Base-by-base conservation (phyloP, 257 asterid species). In the Vinca minor region DNA sequence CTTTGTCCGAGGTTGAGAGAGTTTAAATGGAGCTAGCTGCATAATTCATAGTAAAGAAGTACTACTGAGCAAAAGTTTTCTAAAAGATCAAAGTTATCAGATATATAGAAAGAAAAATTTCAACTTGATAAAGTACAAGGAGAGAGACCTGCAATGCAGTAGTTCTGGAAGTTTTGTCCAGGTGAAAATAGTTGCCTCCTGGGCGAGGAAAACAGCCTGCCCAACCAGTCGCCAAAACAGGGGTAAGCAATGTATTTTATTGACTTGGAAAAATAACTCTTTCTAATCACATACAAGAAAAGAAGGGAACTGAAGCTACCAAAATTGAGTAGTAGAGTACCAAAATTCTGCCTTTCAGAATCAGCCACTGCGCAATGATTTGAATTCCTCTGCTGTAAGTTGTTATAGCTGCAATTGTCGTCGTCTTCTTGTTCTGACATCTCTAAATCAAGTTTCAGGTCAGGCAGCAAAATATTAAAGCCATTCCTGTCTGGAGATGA, bases 1-100 rank as follows among this genome's bases (percentile, higher is more conserved):
- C 81, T 64, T 83, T 39, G 71, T 68, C 20, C 78, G 81, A 67
- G 83, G 79, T 62, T 61, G 65, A 18, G 82, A 76, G 64, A 72
- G 66, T 65, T 68, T 68, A 66, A 79, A 85, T 46, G 61, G 70
- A 59, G 83, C 82, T 54, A 64, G 66, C 89, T 85, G 84, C 79
- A 75, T 41, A 28, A 57, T 35, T 35, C 41, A 5, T 31, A 47
- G 32, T 47, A 4, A 35, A 32, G 6, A 48, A 34, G 82, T 64
- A 50, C 78, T 72, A 44, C 26, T 56, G 15, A 32, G 25, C 25
- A 56, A 18, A 65, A 26, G 35, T 10, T 26, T 2, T 8, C 41
- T 64, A 13, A 56, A 1, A 56, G 11, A 3, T 21, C 62, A 4
- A 28, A 54, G 60, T 13, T 11, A 54, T 11, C 18, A 55, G 1